Conservation (phyloP, 1,284 basidiomycete species). For the Fomitiporia mediterranea region DNA sequence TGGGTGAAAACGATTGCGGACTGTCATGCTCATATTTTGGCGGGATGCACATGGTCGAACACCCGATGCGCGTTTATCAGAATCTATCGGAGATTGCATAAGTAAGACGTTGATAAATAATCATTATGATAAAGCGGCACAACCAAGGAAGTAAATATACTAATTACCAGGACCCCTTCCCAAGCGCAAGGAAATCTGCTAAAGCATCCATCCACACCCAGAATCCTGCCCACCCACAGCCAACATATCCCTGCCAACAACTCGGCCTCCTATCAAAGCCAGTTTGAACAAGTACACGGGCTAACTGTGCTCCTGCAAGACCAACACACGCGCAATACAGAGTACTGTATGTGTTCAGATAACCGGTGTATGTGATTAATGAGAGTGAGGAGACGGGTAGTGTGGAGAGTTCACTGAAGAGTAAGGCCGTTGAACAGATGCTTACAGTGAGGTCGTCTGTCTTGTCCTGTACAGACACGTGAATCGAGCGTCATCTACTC, state of each 20-base stretch:
- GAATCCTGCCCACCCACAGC: constrained; percentile 86
- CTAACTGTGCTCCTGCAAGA: constrained; percentile 74
- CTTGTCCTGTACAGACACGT: constrained; percentile 67
- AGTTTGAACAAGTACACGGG: constrained; percentile 73
- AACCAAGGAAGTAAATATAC: neutral
- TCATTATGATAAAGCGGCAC: too few relatives aligned
- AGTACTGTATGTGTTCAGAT: constrained; percentile 71
- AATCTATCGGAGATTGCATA: too few relatives aligned
- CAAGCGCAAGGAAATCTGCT: constrained; percentile 51
- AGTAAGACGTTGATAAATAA: too few relatives aligned
- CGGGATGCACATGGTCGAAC: too few relatives aligned
- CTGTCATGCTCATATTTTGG: too few relatives aligned
- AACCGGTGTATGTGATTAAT: constrained; percentile 74
- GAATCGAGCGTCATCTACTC: neutral
- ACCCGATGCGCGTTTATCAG: too few relatives aligned
- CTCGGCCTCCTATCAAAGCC: constrained; percentile 78
- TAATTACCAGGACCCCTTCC: constrained; percentile 9
- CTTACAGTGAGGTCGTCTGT: constrained; percentile 83
- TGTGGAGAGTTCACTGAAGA: constrained; percentile 75
- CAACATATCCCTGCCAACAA: constrained; percentile 89
- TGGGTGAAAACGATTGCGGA: too few relatives aligned
- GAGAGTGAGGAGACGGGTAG: constrained; percentile 77
- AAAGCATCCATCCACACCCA: constrained; percentile 84
- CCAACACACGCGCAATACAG: constrained; percentile 80
- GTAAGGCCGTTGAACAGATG: constrained; percentile 90